A percentile compares a stretch with the other conserved stretches of the same genome.
Evolutionary conservation across 345 rosid genomes (phyloP).

Genomic region (Kernera saxatilis): DNA sequence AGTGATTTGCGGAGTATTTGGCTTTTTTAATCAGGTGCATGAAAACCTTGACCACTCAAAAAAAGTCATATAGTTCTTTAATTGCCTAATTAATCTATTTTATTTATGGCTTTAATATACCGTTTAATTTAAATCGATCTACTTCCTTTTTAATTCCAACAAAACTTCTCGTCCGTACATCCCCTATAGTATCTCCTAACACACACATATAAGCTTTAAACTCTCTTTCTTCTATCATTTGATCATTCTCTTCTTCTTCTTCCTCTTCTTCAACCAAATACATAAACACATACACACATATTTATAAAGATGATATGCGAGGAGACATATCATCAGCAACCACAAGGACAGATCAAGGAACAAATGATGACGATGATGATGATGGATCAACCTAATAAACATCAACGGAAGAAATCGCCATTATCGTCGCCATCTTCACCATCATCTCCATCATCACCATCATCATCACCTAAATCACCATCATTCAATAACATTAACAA

Average conservation of each 20-base stretch:
- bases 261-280: slow-evolving; percentile 1
- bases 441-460: slow-evolving; percentile 2
- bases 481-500: slow-evolving; percentile 1
- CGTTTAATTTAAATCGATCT: neutral
- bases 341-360: slow-evolving; percentile 18
- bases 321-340: slow-evolving; percentile 26
- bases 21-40: slow-evolving; percentile 3
- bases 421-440: slow-evolving; percentile 5
- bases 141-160: slow-evolving; percentile 1
- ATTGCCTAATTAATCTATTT: slow-evolving; percentile 10
- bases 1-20: slow-evolving; percentile 16
- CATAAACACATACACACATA: neutral
- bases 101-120: neutral
- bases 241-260: slow-evolving; percentile 3
- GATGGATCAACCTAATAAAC: slow-evolving; percentile 18
- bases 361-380: slow-evolving; percentile 29
- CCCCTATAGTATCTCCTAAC: neutral
- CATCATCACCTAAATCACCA: slow-evolving; percentile 23
- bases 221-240: slow-evolving; percentile 8
- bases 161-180: slow-evolving; percentile 25
- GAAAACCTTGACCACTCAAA: slow-evolving; percentile 6
- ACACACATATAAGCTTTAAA: slow-evolving; percentile 8
- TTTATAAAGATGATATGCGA: slow-evolving; percentile 28
- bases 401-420: slow-evolving; percentile 3
- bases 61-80: neutral